These are phyloP conservation scores for Russula sp. DNA, from an alignment of 768 basidiomycete genomes.

Conservation along the genomic window DNA sequence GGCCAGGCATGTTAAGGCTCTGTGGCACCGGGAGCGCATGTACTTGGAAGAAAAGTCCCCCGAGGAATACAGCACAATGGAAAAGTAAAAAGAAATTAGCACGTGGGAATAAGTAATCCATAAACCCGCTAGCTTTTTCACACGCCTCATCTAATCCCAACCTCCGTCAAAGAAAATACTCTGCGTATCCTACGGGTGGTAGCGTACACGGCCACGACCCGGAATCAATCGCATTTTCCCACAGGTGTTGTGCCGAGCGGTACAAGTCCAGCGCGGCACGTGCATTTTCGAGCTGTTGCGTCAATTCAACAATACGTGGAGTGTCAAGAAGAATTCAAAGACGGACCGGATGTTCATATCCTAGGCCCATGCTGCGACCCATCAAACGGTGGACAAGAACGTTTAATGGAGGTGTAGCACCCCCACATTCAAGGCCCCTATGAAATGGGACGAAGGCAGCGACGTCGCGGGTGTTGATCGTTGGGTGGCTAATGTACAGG, in stretches of 20 bases:
- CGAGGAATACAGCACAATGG: not conserved
- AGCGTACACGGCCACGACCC: conserved; percentile 40
- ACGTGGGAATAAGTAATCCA: conserved; percentile 8
- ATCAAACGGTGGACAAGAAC: conserved; percentile 40
- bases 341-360: conserved; percentile 42
- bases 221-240: conserved; percentile 38
- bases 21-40: not conserved
- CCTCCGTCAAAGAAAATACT: conserved; percentile 14
- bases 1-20: not conserved
- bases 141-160: not conserved
- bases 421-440: conserved; percentile 31
- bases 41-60: not conserved
- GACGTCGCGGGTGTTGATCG: conserved; percentile 47
- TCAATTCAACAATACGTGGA: not conserved
- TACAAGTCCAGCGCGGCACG: conserved; percentile 47
- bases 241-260: conserved; percentile 41
- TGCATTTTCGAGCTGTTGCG: conserved; percentile 39
- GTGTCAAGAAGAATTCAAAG: not conserved
- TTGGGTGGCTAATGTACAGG: conserved; percentile 43
- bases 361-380: conserved; percentile 37
- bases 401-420: conserved; percentile 31
- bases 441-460: conserved; percentile 46
- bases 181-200: conserved; percentile 19
- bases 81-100: not conserved
- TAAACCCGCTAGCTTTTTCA: not conserved